Percentiles rank a stretch among this genome's conserved stretches.
These are phyloP conservation scores for Saturnispora gosingensis DNA, from an alignment of 805 yeast species.

Conservation along the genomic window DNA sequence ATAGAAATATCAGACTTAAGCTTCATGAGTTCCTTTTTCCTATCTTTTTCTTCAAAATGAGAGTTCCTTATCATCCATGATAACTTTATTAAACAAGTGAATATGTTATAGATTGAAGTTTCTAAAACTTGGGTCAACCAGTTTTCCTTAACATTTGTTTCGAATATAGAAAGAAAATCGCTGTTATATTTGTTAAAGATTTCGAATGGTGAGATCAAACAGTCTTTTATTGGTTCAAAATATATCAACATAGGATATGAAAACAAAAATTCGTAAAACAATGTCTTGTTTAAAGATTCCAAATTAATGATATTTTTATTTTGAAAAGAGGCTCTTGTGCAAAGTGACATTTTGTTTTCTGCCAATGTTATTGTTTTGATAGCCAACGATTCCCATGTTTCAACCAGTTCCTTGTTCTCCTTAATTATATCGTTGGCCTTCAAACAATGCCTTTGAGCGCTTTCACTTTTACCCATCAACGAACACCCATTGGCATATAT, in stretches of 20 bases:
- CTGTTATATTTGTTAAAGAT: conserved; percentile 27
- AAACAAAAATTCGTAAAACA: conserved; percentile 26
- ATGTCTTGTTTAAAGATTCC: conserved; percentile 5
- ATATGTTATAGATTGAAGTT: conserved; percentile 30
- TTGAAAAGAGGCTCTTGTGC: conserved; percentile 7
- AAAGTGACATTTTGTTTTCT: conserved; percentile 26
- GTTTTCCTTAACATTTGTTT: background rate
- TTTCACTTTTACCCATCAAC: conserved; percentile 24
- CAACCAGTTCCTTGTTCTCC: conserved; percentile 6
- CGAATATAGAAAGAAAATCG: conserved; percentile 9
- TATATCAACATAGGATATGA: conserved; percentile 33
- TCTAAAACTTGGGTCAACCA: conserved; percentile 33
- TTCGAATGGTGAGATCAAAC: conserved; percentile 34
- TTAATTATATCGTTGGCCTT: conserved; percentile 20
- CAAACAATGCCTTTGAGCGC: conserved; percentile 19
- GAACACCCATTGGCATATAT: conserved; percentile 34
- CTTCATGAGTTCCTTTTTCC: conserved; percentile 5
- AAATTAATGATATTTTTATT: background rate
- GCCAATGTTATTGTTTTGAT: conserved; percentile 32
- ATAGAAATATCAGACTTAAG: conserved; percentile 21
- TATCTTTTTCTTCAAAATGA: background rate
- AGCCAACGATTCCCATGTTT: conserved; percentile 33
- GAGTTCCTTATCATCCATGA: conserved; percentile 26
- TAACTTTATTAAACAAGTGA: conserved; percentile 31
- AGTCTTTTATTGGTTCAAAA: conserved; percentile 25